Conservation (phyloP, 1,284 basidiomycete genomes). For the Fomitopsis pinicola region DNA sequence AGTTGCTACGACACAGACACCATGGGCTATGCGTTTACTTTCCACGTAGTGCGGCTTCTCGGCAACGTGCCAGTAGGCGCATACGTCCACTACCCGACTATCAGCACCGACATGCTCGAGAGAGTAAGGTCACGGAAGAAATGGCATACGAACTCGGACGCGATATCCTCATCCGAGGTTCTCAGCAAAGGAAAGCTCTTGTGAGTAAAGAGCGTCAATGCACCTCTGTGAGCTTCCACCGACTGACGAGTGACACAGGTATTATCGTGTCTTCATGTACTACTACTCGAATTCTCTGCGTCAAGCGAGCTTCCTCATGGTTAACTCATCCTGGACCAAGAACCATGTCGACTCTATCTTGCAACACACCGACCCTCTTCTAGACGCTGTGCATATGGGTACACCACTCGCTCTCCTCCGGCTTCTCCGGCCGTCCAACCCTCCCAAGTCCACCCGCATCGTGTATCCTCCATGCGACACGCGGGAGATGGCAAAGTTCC, state of each 20-base stretch:
- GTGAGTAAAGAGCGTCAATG: slow-evolving; percentile 37
- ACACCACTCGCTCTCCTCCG: slow-evolving; percentile 23
- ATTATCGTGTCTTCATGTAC: slow-evolving; percentile 87
- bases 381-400: slow-evolving; percentile 39
- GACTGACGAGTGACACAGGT: slow-evolving; percentile 43
- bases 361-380: slow-evolving; percentile 43
- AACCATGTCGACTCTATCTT: slow-evolving; percentile 79
- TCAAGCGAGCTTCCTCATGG: slow-evolving; percentile 80
- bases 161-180: slow-evolving; percentile 56
- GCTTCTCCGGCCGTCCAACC: slow-evolving; percentile 16
- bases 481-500: slow-evolving; percentile 59
- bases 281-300: slow-evolving; percentile 78
- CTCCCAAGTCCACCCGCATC: slow-evolving; percentile 36
- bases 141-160: slow-evolving; percentile 66
- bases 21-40: slow-evolving; percentile 97
- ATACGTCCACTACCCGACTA: slow-evolving; percentile 96
- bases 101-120: slow-evolving; percentile 90
- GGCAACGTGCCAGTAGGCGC: slow-evolving; percentile 73
- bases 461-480: slow-evolving; percentile 96
- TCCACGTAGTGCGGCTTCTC: slow-evolving; percentile 69
- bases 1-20: slow-evolving; percentile 58
- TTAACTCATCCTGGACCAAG: slow-evolving; percentile 95
- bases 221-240: not conserved
- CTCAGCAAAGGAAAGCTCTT: slow-evolving; percentile 70
- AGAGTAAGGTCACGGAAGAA: slow-evolving; percentile 63